Evolutionary conservation across 2,329 filamentous ascomycete genomes (phyloP), one percentile per base, ranked within the genome.

Genomic region (Thielaviopsis ethacetica): DNA sequence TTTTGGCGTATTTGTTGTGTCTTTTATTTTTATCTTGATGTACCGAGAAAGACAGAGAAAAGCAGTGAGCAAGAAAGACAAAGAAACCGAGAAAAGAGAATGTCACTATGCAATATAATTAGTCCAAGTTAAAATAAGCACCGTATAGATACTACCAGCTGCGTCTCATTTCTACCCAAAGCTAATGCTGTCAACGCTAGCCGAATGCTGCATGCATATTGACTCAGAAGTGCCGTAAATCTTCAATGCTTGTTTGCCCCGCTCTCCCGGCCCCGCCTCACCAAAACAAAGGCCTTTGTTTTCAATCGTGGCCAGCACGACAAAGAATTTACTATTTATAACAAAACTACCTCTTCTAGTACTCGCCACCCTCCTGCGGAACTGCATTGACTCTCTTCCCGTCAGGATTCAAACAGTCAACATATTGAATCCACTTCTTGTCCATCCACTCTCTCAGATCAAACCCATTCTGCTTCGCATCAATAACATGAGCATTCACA

Each of bases 311-410:
- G 13, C 38, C 38, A 44, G 38, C 38, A 44, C 13, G 38, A n/a
- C 38, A 44, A 15, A 17, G n/a, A 3, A 5, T n/a, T n/a, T 3
- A 44, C 13, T 44, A 44, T 44, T 34, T 2, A 34, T 34, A 34
- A 6, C 30, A 2, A 34, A 34, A 34, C 7, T 34, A 21, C 53
- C 24, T 26, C 30, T 55, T 52, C 27, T 56, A 63, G 59, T 63
- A 63, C 21, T 50, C 57, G 1, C 63, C 63, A n/a, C 60, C 59
- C 13, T 54, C 59, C n/a, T 62, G 60, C 21, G 63, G 63, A 21
- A 54, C 34, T 17, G 60, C 60, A 53, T 63, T 62, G 24, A 56
- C 44, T 19, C 15, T 57, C 30, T 52, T 59, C 4, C 53, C 56
- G 3, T 51, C 44, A 26, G 47, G 19, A 41, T 64, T 62, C 2